A percentile compares a stretch with the other conserved stretches of the same genome.
These are phyloP conservation scores for Acer yangbiense DNA, from an alignment of 345 rosid species.

Conservation along the genomic window DNA sequence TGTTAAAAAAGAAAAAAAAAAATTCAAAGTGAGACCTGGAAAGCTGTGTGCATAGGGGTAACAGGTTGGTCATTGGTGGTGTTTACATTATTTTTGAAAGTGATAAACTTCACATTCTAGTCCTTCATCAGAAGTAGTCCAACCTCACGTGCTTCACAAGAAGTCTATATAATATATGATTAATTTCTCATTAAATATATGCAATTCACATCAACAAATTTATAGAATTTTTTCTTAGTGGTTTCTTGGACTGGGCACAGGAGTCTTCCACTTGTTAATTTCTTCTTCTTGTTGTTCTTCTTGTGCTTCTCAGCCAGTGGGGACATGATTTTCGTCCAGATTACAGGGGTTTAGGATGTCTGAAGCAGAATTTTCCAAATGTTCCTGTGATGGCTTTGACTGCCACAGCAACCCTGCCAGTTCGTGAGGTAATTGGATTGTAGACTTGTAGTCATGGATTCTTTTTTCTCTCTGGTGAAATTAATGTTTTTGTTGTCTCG, in stretches of 20 bases:
- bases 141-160: neutral
- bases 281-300: neutral
- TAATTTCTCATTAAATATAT: neutral
- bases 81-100: neutral
- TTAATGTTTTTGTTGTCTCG: constrained; percentile 4
- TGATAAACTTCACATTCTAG: neutral
- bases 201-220: neutral
- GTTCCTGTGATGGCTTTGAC: constrained; percentile 85
- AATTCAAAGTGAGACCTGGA: neutral
- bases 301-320: constrained; percentile 73
- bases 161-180: neutral
- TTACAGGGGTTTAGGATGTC: constrained; percentile 76
- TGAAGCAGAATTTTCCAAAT: constrained; percentile 72
- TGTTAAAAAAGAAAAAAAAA: too few species aligned
- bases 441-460: neutral
- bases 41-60: neutral
- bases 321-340: constrained; percentile 99
- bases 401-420: constrained; percentile 82
- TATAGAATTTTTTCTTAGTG: neutral
- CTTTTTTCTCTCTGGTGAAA: neutral
- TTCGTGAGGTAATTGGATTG: constrained; percentile 56
- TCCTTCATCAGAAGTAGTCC: neutral
- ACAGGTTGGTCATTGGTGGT: neutral
- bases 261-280: constrained; percentile 11
- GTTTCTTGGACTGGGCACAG: neutral